A percentile compares a stretch with the other conserved stretches of the same genome.
These are phyloP conservation scores for Fusarium sp. DNA, from an alignment of 2,329 filamentous ascomycete genomes.

Conservation along the genomic window DNA sequence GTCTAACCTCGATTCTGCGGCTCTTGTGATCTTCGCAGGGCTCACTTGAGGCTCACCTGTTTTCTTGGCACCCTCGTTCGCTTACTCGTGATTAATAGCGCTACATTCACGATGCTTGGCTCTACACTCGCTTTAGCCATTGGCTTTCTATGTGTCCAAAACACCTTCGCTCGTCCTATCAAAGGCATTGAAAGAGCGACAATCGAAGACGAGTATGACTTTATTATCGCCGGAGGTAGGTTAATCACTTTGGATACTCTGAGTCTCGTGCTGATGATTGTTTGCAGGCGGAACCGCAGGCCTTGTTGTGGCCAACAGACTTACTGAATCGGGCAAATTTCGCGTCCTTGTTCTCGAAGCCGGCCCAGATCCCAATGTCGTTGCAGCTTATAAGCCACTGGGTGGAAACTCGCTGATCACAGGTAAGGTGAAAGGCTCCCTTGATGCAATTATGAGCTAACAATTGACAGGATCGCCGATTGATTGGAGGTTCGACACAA, in stretches of 20 bases:
- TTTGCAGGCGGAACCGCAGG: neutral
- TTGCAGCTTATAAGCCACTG: conserved; percentile 5
- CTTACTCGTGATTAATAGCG: neutral
- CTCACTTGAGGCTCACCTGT: neutral
- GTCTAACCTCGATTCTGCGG: neutral
- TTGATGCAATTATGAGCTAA: rapidly evolving
- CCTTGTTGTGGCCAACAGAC: conserved; percentile 12
- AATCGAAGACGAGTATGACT: conserved; percentile 9
- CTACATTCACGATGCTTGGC: neutral
- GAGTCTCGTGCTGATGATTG: rapidly evolving
- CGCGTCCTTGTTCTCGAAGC: conserved; percentile 10
- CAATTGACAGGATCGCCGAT: neutral
- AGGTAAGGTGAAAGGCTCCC: neutral
- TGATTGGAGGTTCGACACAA: conserved; percentile 19
- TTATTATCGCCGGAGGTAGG: conserved; percentile 14
- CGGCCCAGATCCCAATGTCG: conserved; percentile 7
- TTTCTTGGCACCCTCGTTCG: neutral
- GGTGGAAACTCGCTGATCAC: conserved; percentile 5
- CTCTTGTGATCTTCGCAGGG: neutral
- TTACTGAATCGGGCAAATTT: conserved; percentile 19
- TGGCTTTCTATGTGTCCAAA: neutral
- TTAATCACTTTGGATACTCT: rapidly evolving
- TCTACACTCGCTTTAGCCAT: neutral
- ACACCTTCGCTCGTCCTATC: neutral
- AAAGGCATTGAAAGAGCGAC: conserved; percentile 5